Conservation (phyloP, 306 rosid species). For the Gleditsia sinensis region DNA sequence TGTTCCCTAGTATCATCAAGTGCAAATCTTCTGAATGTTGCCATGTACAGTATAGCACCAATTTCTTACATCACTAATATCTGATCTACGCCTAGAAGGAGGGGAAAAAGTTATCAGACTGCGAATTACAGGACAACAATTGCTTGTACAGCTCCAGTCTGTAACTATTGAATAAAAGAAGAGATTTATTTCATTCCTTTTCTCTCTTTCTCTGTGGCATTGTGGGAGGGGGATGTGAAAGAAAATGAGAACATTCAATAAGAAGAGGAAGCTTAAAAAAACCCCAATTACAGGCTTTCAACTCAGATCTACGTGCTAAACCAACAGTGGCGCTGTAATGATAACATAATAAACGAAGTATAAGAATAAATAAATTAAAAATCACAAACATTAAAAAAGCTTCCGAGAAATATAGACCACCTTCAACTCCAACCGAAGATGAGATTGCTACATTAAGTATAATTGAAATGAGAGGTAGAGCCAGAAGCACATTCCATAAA, state of each 20-base stretch:
- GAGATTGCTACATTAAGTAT: not conserved
- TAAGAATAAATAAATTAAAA: slow-evolving; percentile 9
- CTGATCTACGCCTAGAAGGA: not conserved
- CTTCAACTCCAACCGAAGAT: slow-evolving; percentile 25
- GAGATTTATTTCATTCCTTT: not conserved
- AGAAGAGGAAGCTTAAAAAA: slow-evolving; percentile 29
- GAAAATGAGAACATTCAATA: slow-evolving; percentile 10
- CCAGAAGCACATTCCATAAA: not conserved
- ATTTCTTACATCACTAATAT: not conserved
- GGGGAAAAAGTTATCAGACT: not conserved
- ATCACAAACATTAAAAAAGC: not conserved
- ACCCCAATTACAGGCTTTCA: slow-evolving; percentile 27
- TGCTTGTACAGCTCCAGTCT: not conserved
- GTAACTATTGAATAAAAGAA: not conserved
- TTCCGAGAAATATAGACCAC: slow-evolving; percentile 3
- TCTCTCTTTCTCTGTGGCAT: not conserved
- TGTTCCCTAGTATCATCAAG: not conserved
- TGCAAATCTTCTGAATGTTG: not conserved
- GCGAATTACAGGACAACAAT: not conserved
- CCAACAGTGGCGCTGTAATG: slow-evolving; percentile 22
- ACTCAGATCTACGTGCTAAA: slow-evolving; percentile 53
- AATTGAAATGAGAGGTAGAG: not conserved
- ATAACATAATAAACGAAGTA: not conserved
- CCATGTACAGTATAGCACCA: not conserved
- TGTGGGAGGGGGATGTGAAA: not conserved